Evolutionary conservation across 768 basidiomycete species (phyloP), one percentile per base, ranked within the genome.

Genomic region (Lactifluus subvellereus): DNA sequence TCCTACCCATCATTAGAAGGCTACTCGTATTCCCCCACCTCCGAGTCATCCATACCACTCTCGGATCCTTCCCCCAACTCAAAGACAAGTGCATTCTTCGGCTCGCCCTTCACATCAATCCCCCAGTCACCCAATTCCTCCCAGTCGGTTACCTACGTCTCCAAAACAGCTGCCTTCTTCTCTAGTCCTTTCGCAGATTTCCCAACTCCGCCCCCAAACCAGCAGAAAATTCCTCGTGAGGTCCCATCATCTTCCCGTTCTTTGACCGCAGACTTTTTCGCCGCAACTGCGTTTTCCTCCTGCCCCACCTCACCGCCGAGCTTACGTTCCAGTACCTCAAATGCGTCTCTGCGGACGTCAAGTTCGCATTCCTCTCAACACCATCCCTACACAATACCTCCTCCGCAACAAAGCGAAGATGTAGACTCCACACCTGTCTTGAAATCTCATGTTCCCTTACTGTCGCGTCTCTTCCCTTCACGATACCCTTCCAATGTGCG

Each of bases 161-260:
- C 66, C 13, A 67, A 67, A 54, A 67, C 66, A 7, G 57, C 59
- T 4, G 65, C 64, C n/a, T 67, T 67, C 60, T 67, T 67, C 43
- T 57, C 66, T 35, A 58, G 59, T 37, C 58, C 60, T 6, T 55
- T 59, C 57, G 18, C 60, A 33, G 52, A 66, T 22, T 48, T 30
- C 8, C 60, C 66, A 7, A 54, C 53, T 32, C 64, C 60, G 2
- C 54, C 56, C 5, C 52, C 60, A 10, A 49, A 48, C 9, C 37
- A 18, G 11, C 60, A 32, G 37, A n/a, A 10, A 33, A 60, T 40
- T 8, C 48, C 63, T 10, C 63, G 54, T 47, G 63, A 64, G 14
- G 22, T 50, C 22, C 42, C 63, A 1, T 37, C 65, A 10, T 50
- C 61, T 6, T 42, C 65, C 6, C 60, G 58, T 55, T 62, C 65